phyloP scores from a whole-genome alignment of 352 stramenopile genomes.

The Aphanomyces invadans region DNA sequence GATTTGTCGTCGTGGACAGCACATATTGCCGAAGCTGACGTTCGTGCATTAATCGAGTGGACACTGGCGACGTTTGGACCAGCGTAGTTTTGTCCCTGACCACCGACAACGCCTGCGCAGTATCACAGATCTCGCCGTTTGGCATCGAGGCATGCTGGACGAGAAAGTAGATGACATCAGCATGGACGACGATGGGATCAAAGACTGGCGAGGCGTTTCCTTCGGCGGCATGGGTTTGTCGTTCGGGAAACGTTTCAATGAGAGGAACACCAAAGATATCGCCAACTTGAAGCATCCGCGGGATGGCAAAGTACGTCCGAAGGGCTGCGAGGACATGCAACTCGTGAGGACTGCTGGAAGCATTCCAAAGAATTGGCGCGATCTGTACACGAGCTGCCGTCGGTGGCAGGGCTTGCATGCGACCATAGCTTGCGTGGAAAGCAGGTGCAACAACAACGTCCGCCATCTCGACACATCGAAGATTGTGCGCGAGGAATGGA shows the following conservation, averaged over 20 bases:
- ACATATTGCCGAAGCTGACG: constrained; percentile 15
- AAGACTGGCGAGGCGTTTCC: too few species aligned
- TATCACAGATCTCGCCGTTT: constrained; percentile 16
- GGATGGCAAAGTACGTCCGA: constrained; percentile 44
- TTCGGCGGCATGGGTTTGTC: too few species aligned
- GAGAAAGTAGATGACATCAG: constrained; percentile 74
- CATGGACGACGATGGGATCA: constrained; percentile 32
- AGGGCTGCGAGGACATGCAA: constrained; percentile 41
- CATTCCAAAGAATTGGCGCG: not conserved
- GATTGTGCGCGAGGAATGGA: constrained; percentile 11
- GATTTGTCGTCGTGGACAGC: constrained; percentile 31
- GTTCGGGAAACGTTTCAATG: not conserved
- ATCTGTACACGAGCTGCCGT: constrained; percentile 15
- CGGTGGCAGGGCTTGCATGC: not conserved
- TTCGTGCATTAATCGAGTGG: constrained; percentile 46
- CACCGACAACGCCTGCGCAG: constrained; percentile 42
- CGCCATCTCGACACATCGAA: not conserved
- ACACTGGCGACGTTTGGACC: constrained; percentile 49
- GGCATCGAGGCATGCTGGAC: too few species aligned
- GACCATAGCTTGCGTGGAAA: not conserved
- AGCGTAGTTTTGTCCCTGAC: constrained; percentile 52
- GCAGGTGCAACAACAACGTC: constrained; percentile 3
- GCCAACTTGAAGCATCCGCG: constrained; percentile 53
- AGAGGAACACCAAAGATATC: constrained; percentile 58
- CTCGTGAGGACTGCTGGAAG: not conserved